Conservation (phyloP, 2,329 filamentous ascomycete genomes). For the Aureobasidium sp. region DNA sequence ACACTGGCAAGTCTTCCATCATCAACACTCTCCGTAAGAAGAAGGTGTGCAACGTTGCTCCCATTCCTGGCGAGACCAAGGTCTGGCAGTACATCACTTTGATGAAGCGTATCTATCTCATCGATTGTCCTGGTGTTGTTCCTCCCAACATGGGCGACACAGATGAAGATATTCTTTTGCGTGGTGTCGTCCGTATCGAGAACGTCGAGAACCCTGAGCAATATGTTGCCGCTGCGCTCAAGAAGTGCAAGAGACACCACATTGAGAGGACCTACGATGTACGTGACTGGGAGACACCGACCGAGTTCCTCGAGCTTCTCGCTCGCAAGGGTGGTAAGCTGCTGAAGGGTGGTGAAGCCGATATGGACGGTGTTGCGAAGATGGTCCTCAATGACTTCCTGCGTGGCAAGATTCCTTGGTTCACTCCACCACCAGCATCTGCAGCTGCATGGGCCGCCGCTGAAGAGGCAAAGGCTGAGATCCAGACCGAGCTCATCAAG, state of each 20-base stretch:
- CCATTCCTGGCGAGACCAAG: constrained; percentile 93
- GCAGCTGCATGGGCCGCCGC: constrained; percentile 40
- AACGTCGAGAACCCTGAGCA: constrained; percentile 95
- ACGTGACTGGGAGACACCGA: constrained; percentile 65
- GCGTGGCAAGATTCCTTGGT: constrained; percentile 93
- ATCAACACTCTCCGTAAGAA: constrained; percentile 95
- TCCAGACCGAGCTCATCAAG: constrained; percentile 73
- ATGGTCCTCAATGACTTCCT: constrained; percentile 97
- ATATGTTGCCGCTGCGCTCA: constrained; percentile 78
- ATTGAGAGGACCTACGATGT: constrained; percentile 90
- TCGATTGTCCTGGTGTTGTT: constrained; percentile 94
- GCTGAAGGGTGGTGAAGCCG: constrained; percentile 86
- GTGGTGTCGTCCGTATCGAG: constrained; percentile 88
- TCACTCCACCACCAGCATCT: constrained; percentile 61
- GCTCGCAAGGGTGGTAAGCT: constrained; percentile 81
- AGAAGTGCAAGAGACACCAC: constrained; percentile 74
- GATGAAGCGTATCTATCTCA: constrained; percentile 90
- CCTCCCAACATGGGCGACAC: constrained; percentile 79
- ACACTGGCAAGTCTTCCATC: constrained; percentile 91
- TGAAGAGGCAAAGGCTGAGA: constrained; percentile 62
- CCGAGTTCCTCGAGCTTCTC: constrained; percentile 77
- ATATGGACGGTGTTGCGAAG: constrained; percentile 89
- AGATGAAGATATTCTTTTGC: constrained; percentile 77
- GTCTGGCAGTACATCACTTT: constrained; percentile 97
- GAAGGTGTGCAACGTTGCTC: constrained; percentile 86